Percentiles rank a stretch among this genome's conserved stretches.
Conservation (phyloP, 75 land plant genomes). For the Selaginella tamariscina region DNA sequence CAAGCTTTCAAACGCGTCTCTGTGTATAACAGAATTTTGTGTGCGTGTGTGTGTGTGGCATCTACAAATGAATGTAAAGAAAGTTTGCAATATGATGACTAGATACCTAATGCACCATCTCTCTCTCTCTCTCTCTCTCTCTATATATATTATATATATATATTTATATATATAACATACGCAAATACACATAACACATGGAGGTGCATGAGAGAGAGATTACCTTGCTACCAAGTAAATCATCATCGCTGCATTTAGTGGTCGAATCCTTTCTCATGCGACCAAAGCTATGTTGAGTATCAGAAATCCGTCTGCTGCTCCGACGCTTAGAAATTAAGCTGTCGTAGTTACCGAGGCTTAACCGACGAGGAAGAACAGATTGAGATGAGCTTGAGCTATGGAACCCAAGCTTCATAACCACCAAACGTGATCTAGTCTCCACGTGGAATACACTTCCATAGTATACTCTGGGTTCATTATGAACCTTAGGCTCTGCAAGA, state of each 20-base stretch:
- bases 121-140: too few species aligned
- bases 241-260: not conserved
- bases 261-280: not conserved
- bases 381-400: not conserved
- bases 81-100: too few species aligned
- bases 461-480: not conserved
- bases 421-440: constrained; percentile 63
- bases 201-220: too few species aligned
- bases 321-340: not conserved
- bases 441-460: constrained; percentile 37
- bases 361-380: not conserved
- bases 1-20: too few species aligned
- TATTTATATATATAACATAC: not conserved
- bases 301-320: not conserved
- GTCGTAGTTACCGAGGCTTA: not conserved
- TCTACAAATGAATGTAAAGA: too few species aligned
- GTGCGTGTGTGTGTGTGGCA: too few species aligned
- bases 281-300: not conserved
- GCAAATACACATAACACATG: too few species aligned
- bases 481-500: not conserved
- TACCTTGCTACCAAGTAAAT: not conserved
- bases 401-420: constrained; percentile 18
- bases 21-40: too few species aligned
- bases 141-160: too few species aligned
- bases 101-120: too few species aligned